Base-by-base conservation (phyloP, 2,329 filamentous ascomycete species). In the Lomentospora prolificans region DNA sequence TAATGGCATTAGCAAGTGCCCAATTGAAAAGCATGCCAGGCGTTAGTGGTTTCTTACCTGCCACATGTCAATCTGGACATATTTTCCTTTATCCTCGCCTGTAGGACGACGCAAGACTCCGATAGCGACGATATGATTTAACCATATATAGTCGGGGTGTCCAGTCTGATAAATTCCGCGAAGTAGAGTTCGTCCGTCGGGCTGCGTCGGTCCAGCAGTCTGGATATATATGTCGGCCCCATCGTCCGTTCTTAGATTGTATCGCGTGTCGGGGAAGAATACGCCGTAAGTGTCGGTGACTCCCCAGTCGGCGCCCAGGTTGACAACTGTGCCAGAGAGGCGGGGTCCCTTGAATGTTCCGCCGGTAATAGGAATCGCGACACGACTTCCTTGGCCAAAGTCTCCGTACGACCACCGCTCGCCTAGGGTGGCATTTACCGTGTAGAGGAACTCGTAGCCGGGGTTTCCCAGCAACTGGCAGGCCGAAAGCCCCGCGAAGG, bases 231-330 rank as follows among this genome's bases (percentile, higher is more conserved):
- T 71, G 53, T 69, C 65, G 10, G 63, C 67, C 3, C 70, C 69
- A 56, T 73, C 70, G 17, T 62, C 54, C 0, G 71, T 73, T n/a
- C 66, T 59, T 14, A 73, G 60, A n/a, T 67, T 65, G 41, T 72
- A 72, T 14, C 70, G 61, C 12, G 69, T 70, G 46, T 72, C 67
- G 0, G 71, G 69, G 56, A 66, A 69, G 60, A 72, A 72, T 3
- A 63, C 58, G 7, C 69, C 68, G 19, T 66, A 65, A 17, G 58
- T 59, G 57, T 71, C 68, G 1, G 65, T 67, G 14, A 71, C 60
- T 12, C 69, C 69, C 66, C 65, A 70, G 61, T 73, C 70, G 5
- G 68, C 64, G 12, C 70, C 70, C 33, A 54, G 52, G 10, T 65
- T 61, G 6, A 60, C 36, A 9, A 70, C 59, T 0, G 61, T 68